These are phyloP conservation scores for Zanthoxylum bungeanum DNA, from an alignment of 345 rosid genomes.

Conservation along the genomic window DNA sequence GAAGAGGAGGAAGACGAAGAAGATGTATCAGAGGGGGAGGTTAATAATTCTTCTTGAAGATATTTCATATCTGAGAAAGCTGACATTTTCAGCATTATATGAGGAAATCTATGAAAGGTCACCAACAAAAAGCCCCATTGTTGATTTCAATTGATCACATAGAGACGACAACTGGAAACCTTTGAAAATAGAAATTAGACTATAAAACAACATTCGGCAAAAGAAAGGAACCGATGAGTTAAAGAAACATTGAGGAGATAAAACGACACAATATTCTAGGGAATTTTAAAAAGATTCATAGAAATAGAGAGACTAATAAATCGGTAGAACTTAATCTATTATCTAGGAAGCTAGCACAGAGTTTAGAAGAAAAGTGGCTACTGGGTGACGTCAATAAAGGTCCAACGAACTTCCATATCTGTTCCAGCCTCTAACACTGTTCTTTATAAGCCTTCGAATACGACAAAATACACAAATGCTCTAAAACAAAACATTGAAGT, in stretches of 20 bases:
- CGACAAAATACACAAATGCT: not conserved
- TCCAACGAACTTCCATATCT: slow-evolving; percentile 12
- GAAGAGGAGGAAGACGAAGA: slow-evolving; percentile 26
- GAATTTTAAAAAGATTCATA: slow-evolving; percentile 2
- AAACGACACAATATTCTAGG: not conserved
- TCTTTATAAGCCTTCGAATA: not conserved
- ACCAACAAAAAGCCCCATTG: slow-evolving; percentile 16
- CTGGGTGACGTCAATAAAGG: not conserved
- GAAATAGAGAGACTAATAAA: slow-evolving; percentile 10
- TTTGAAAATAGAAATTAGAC: slow-evolving; percentile 10
- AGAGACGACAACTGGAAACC: slow-evolving; percentile 2
- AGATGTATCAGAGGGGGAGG: slow-evolving; percentile 35
- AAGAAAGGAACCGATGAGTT: not conserved
- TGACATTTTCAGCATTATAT: slow-evolving; percentile 25
- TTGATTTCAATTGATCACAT: slow-evolving; percentile 9
- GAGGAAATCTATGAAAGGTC: slow-evolving; percentile 18
- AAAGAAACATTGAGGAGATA: not conserved
- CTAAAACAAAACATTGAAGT: slow-evolving; percentile 8
- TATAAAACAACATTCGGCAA: not conserved
- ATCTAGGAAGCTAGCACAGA: slow-evolving; percentile 13
- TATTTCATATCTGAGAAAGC: slow-evolving; percentile 48
- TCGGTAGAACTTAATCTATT: not conserved
- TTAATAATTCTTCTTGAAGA: slow-evolving; percentile 42
- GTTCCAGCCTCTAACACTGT: not conserved
- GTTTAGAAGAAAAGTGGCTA: slow-evolving; percentile 15